Base-by-base conservation (phyloP, 805 yeast genomes). In the Starmerella stigmatis region DNA sequence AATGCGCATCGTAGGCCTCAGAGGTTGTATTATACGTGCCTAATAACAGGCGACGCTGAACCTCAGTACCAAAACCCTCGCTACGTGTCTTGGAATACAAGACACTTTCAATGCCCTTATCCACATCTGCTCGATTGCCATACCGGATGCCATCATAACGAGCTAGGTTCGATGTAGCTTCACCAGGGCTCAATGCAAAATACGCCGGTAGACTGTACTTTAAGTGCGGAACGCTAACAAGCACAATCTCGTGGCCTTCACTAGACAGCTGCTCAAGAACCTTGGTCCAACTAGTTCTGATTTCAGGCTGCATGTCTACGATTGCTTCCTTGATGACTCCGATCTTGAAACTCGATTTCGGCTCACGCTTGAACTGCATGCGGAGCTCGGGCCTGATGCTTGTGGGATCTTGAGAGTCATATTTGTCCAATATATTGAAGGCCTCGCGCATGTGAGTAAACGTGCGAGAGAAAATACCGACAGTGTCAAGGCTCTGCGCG, bases 401-500 rank as follows among this genome's bases (percentile, higher is more conserved):
- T 0, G 97, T 86, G 5, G 95, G 94, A 62, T 92, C 99, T 40
- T 76, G 75, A 0, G 60, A 57, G 61, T 92, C 98, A 55, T 68
- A 63, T 21, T 62, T 57, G 59, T 86, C 79, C 40, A 92, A 57
- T 0, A 73, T 66, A 0, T 60, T 47, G 58, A 72, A 88, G 0
- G 79, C 84, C 13, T 60, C 57, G 22, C 62, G 57, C 2, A 82
- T 53, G 0, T 64, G 56, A 0, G 60, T 62, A 5, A 82, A 51
- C 25, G 73, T 66, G 13, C 69, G 70, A 0, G 88, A 67, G 26
- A 88, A 45, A 1, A 94, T 72, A 0, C 99, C 99, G 2, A 92
- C 96, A 0, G 97, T 88, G 60, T 92, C 99, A 44, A 92, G 68
- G 31, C 89, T 79, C 63, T 94, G 97, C 1, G 96, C 96, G 64